Conservation (phyloP, 2,329 filamentous ascomycete species). For the Aspergillus neotritici region DNA sequence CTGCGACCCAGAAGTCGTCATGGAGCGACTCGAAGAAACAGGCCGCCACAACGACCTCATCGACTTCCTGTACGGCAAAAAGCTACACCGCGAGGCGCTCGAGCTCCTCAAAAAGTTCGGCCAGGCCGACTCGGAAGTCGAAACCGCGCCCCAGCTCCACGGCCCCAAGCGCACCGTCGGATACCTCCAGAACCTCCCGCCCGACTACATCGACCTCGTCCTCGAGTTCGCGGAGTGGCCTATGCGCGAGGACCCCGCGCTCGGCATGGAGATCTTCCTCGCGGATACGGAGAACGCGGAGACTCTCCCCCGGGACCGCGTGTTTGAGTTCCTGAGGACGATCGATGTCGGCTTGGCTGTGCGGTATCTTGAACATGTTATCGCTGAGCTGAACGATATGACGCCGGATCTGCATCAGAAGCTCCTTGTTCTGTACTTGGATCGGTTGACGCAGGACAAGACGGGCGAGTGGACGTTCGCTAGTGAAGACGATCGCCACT, state of each 20-base stretch:
- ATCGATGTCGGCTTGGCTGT: conserved; percentile 69
- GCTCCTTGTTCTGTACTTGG: conserved; percentile 67
- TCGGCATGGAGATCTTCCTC: conserved; percentile 88
- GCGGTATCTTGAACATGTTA: conserved; percentile 83
- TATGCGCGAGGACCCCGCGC: conserved; percentile 61
- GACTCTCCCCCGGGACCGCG: conserved; percentile 69
- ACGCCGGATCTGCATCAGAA: conserved; percentile 83
- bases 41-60: conserved; percentile 88
- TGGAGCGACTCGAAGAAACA: conserved; percentile 82
- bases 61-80: conserved; percentile 97
- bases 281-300: conserved; percentile 94
- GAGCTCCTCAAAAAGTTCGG: conserved; percentile 79
- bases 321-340: conserved; percentile 66
- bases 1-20: conserved; percentile 91
- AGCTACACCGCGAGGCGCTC: conserved; percentile 79
- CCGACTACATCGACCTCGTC: conserved; percentile 83
- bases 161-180: conserved; percentile 78
- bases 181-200: conserved; percentile 83
- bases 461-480: conserved; percentile 32
- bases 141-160: conserved; percentile 53
- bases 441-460: conserved; percentile 43
- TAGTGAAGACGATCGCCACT: conserved; percentile 47
- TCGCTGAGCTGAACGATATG: conserved; percentile 76
- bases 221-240: conserved; percentile 91
- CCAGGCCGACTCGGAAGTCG: conserved; percentile 42